phyloP scores from a whole-genome alignment of 1,139 yeast genomes.

The Zygosaccharomyces pseudobailii region DNA sequence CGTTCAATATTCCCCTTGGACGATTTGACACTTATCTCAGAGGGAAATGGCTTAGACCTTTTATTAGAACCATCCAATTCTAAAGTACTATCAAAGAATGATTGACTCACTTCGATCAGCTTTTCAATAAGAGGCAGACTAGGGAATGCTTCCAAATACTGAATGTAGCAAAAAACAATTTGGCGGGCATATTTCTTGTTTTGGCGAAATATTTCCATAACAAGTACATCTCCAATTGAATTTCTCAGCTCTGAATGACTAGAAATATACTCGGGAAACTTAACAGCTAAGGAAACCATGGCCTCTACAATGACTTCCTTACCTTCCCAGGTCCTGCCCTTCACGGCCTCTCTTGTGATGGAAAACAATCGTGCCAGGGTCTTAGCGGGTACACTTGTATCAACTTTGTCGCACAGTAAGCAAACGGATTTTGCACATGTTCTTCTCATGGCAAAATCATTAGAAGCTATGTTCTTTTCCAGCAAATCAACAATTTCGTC shows the following conservation, averaged over 20 bases:
- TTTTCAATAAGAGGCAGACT: slow-evolving; percentile 35
- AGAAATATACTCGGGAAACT: slow-evolving; percentile 37
- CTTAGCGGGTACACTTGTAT: slow-evolving; percentile 35
- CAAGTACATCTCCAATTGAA: slow-evolving; percentile 42
- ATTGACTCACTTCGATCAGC: slow-evolving; percentile 32
- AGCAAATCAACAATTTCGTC: slow-evolving; percentile 62
- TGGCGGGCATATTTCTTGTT: slow-evolving; percentile 60
- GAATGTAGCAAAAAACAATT: slow-evolving; percentile 48
- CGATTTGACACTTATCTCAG: slow-evolving; percentile 34
- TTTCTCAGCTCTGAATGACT: slow-evolving; percentile 33
- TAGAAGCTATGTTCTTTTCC: slow-evolving; percentile 48
- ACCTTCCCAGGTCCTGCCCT: slow-evolving; percentile 86
- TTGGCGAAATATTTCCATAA: slow-evolving; percentile 61
- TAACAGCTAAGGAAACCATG: slow-evolving; percentile 52
- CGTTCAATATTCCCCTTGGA: slow-evolving; percentile 36
- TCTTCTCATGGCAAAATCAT: slow-evolving; percentile 61
- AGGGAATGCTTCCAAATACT: slow-evolving; percentile 44
- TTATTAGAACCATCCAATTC: slow-evolving; percentile 10
- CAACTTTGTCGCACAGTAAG: slow-evolving; percentile 47
- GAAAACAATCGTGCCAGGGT: slow-evolving; percentile 42
- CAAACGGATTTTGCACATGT: slow-evolving; percentile 69
- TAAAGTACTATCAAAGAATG: slow-evolving; percentile 12
- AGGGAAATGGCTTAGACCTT: slow-evolving; percentile 19
- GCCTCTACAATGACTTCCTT: slow-evolving; percentile 75
- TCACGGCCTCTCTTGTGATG: slow-evolving; percentile 56